phyloP scores from a whole-genome alignment of 2,329 filamentous ascomycete species.

The Fusarium tjaetaba region DNA sequence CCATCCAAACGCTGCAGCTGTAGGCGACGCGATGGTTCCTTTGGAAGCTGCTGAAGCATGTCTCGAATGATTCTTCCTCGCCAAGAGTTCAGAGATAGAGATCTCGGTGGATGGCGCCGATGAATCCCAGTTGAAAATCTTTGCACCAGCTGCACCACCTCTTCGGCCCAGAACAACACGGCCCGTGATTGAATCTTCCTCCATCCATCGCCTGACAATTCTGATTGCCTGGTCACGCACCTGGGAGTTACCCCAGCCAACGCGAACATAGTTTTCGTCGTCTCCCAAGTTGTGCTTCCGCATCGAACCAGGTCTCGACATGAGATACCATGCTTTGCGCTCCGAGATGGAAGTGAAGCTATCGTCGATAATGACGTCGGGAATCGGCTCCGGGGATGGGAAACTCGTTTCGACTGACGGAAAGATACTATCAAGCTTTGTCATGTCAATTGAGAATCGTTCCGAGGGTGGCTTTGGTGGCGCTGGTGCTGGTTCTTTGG shows the following conservation, averaged over 20 bases:
- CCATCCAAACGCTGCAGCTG: conserved; percentile 48
- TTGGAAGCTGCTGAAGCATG: conserved; percentile 40
- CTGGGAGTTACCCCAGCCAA: conserved; percentile 66
- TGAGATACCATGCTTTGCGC: conserved; percentile 72
- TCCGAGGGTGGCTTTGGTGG: conserved; percentile 17
- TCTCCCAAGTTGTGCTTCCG: conserved; percentile 66
- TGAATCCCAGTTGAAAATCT: conserved; percentile 71
- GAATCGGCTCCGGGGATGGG: conserved; percentile 49
- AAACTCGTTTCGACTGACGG: conserved; percentile 38
- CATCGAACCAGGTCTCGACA: conserved; percentile 69
- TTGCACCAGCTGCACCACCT: conserved; percentile 53
- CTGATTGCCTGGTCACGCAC: conserved; percentile 64
- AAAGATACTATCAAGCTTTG: conserved; percentile 49
- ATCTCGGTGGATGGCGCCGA: conserved; percentile 62
- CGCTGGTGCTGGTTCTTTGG: background rate
- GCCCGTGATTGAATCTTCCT: conserved; percentile 68
- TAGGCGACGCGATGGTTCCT: conserved; percentile 40
- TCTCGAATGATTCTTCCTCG: conserved; percentile 42
- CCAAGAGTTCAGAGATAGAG: conserved; percentile 53
- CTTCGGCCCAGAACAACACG: conserved; percentile 54
- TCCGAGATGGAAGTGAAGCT: conserved; percentile 65
- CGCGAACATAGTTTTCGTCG: conserved; percentile 67
- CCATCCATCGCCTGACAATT: conserved; percentile 73
- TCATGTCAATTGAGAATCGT: conserved; percentile 47
- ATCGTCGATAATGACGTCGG: conserved; percentile 61